Percentiles rank a stretch among this genome's conserved stretches.
These are phyloP conservation scores for Colletotrichum sp. DNA, from an alignment of 2,329 filamentous ascomycete genomes.

Conservation along the genomic window DNA sequence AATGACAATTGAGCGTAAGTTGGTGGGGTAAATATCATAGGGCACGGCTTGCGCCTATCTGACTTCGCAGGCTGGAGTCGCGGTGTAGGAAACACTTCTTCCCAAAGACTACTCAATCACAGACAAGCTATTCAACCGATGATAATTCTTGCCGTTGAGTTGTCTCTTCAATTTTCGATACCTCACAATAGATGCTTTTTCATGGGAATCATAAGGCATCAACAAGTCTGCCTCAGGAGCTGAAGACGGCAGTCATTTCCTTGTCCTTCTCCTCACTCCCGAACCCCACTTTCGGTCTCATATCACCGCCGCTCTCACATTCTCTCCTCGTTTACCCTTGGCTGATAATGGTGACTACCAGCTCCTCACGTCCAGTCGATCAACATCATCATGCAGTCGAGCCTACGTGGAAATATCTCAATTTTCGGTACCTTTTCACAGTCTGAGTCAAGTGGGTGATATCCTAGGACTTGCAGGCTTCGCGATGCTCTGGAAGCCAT, in stretches of 20 bases:
- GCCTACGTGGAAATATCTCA: background rate
- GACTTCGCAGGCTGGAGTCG: background rate
- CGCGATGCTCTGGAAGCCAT: background rate
- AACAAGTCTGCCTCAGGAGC: constrained; percentile 1
- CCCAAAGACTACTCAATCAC: background rate
- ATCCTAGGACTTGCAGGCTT: background rate
- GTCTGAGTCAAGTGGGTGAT: background rate
- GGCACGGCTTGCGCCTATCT: background rate
- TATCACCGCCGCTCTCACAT: background rate
- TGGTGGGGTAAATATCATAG: background rate
- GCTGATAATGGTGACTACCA: background rate
- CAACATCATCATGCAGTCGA: background rate
- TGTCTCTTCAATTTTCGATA: background rate
- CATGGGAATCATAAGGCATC: background rate
- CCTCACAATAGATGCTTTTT: background rate
- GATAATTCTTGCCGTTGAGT: background rate
- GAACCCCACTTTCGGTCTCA: background rate
- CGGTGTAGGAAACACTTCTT: background rate
- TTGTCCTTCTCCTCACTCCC: background rate
- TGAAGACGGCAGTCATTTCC: background rate
- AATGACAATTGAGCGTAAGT: background rate
- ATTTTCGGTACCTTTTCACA: background rate
- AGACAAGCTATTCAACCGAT: background rate
- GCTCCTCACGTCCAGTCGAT: background rate
- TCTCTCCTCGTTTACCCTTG: background rate